These are phyloP conservation scores for Oryza glumipatula DNA, from an alignment of 176 grass and related monocot genomes.

Conservation along the genomic window DNA sequence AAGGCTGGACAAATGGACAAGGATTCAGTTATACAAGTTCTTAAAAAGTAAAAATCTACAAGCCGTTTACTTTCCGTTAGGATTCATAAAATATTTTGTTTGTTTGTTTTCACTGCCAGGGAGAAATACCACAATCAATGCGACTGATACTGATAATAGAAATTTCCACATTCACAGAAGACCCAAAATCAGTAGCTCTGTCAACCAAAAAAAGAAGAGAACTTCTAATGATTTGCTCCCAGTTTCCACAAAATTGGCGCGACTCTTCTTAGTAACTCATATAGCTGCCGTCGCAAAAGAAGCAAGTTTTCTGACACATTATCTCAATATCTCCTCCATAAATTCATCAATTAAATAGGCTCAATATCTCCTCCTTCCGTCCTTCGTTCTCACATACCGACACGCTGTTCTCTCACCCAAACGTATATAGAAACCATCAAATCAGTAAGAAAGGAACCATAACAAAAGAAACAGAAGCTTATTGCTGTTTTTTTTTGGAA, in stretches of 20 bases:
- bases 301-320: constrained; percentile 12
- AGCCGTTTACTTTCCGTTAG: not conserved
- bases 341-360: not conserved
- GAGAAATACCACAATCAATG: constrained; percentile 24
- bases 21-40: not conserved
- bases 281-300: constrained; percentile 23
- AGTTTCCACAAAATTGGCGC: constrained; percentile 26
- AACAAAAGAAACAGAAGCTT: not conserved
- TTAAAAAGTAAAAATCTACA: not conserved
- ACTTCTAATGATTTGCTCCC: not conserved
- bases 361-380: not conserved
- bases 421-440: not conserved
- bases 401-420: not conserved
- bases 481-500: not conserved
- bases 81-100: constrained; percentile 3
- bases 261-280: constrained; percentile 4
- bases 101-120: not conserved
- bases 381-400: not conserved
- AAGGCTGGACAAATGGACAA: not conserved
- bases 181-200: constrained; percentile 8
- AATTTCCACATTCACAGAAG: constrained; percentile 18
- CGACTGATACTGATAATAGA: constrained; percentile 21
- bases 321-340: not conserved
- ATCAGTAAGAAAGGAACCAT: not conserved
- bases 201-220: constrained; percentile 36